A percentile compares a stretch with the other conserved stretches of the same genome.
Conservation (phyloP, 495 filamentous ascomycete genomes). For the Aspergillus taichungensis region DNA sequence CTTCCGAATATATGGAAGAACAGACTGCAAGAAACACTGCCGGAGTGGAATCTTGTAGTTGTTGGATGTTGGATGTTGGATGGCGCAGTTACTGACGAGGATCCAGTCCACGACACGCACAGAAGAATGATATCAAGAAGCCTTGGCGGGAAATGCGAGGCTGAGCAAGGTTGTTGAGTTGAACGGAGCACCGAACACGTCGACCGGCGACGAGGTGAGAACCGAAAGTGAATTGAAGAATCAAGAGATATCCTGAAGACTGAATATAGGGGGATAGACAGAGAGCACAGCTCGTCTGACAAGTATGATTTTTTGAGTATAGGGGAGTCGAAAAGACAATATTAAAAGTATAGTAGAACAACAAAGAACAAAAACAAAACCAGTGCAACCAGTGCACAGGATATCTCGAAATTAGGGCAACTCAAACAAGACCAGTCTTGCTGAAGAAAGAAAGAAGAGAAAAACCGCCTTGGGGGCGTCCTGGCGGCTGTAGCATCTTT, state of each 20-base stretch:
- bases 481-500: conserved; percentile 34
- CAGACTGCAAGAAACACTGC: conserved; percentile 9
- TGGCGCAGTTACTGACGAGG: conserved; percentile 9
- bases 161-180: conserved; percentile 29
- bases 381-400: conserved; percentile 42
- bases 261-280: conserved; percentile 17
- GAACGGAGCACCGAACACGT: conserved; percentile 31
- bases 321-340: conserved; percentile 22
- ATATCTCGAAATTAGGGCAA: conserved; percentile 45
- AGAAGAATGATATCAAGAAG: conserved; percentile 1
- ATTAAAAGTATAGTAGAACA: conserved; percentile 46
- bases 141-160: conserved; percentile 15
- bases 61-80: conserved; percentile 8
- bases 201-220: conserved; percentile 43
- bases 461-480: conserved; percentile 20
- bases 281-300: conserved; percentile 40
- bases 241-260: conserved; percentile 27
- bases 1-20: not conserved
- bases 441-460: conserved; percentile 49
- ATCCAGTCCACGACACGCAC: conserved; percentile 22
- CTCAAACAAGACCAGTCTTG: conserved; percentile 63
- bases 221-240: conserved; percentile 20
- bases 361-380: conserved; percentile 33
- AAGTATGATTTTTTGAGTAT: conserved; percentile 13
- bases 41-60: conserved; percentile 14